Percentiles rank a stretch among this genome's conserved stretches.
These are phyloP conservation scores for Neospermospora avenae DNA, from an alignment of 2,329 filamentous ascomycete species.

Conservation along the genomic window DNA sequence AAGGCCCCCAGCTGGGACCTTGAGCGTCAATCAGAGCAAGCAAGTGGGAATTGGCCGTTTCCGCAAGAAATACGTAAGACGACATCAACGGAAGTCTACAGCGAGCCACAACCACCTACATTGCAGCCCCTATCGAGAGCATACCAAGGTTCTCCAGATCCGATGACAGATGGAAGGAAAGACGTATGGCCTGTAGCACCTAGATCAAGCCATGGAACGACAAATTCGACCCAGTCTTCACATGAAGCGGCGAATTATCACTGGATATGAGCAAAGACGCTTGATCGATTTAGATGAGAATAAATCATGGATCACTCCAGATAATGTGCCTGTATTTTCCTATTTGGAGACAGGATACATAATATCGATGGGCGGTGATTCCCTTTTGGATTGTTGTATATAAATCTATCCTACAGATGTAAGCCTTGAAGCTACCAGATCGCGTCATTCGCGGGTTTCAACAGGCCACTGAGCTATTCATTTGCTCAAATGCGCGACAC, in stretches of 20 bases:
- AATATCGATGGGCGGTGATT: not conserved
- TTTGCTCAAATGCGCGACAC: too few species aligned
- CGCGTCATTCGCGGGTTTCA: too few species aligned
- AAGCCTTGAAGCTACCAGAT: too few species aligned
- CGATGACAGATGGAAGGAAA: not conserved
- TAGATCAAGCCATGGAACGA: not conserved
- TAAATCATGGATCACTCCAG: not conserved
- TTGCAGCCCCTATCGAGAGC: not conserved
- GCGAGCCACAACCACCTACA: not conserved
- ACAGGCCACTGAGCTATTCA: too few species aligned
- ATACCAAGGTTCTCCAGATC: not conserved
- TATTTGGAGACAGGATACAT: not conserved
- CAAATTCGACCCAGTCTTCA: not conserved
- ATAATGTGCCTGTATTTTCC: not conserved
- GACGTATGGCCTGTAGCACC: not conserved
- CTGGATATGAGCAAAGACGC: not conserved
- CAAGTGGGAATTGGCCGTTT: not conserved
- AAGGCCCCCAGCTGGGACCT: not conserved
- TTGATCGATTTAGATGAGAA: not conserved
- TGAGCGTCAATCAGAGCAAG: not conserved
- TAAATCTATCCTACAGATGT: not conserved
- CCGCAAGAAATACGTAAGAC: conserved; percentile 2
- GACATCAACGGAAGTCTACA: not conserved
- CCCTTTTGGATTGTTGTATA: not conserved
- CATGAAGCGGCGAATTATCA: not conserved